Evolutionary conservation across 2,329 filamentous ascomycete genomes (phyloP).

Genomic region (Aurifilum marmelostoma): DNA sequence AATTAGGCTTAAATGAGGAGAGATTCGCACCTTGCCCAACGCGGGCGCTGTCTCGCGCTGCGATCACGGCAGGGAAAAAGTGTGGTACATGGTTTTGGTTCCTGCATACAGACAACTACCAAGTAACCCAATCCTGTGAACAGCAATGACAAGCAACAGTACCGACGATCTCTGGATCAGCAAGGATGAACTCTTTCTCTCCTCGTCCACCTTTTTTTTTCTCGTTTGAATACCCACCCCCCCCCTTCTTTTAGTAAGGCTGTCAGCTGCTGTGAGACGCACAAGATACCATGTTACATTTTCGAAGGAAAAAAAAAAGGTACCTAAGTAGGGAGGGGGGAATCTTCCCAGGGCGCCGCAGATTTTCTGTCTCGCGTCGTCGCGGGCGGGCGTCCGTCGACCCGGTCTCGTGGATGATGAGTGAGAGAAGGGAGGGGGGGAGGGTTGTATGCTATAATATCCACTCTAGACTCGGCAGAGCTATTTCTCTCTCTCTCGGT

Average conservation of each 20-base stretch:
- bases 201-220: too few relatives aligned
- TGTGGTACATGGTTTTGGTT: not conserved
- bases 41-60: not conserved
- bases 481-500: not conserved
- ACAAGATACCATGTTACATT: not conserved
- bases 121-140: not conserved
- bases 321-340: not conserved
- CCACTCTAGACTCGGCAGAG: not conserved
- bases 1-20: slow-evolving; percentile 28
- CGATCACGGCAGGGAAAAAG: not conserved
- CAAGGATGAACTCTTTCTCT: not conserved
- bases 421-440: not conserved
- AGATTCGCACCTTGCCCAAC: slow-evolving; percentile 11
- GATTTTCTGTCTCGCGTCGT: not conserved
- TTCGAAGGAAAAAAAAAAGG: not conserved
- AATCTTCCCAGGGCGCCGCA: not conserved
- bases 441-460: not conserved
- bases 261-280: not conserved
- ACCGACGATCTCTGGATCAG: not conserved
- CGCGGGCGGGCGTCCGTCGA: slow-evolving; percentile 4
- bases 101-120: not conserved
- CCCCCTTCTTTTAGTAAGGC: not conserved
- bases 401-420: not conserved
- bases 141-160: not conserved
- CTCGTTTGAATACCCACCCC: not conserved